Percentiles rank a stretch among this genome's conserved stretches.
phyloP scores from a whole-genome alignment of 495 filamentous ascomycete genomes.

The Talaromyces wortmannii region DNA sequence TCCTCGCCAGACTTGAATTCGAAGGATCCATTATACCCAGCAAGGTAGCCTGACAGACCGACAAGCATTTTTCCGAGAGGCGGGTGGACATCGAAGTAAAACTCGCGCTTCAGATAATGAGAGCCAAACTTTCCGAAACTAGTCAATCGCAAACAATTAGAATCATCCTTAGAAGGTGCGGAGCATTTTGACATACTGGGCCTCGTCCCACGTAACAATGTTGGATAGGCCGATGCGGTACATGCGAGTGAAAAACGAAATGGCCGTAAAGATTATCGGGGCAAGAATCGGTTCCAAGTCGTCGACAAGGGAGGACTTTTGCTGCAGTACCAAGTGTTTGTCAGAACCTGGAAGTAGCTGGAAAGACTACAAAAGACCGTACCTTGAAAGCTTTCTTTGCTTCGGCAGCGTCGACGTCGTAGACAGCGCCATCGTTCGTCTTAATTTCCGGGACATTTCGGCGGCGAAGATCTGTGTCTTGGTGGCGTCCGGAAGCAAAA shows the following conservation, averaged over 20 bases:
- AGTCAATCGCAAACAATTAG: constrained; percentile 16
- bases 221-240: constrained; percentile 92
- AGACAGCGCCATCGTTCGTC: constrained; percentile 24
- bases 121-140: constrained; percentile 99
- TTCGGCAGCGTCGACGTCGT: constrained; percentile 29
- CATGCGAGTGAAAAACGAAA: constrained; percentile 90
- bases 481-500: constrained; percentile 60
- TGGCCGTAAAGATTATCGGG: constrained; percentile 77
- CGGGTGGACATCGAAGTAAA: constrained; percentile 99
- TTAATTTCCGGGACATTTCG: constrained; percentile 61
- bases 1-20: constrained; percentile 98
- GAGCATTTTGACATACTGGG: constrained; percentile 58
- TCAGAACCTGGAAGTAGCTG: background rate
- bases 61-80: constrained; percentile 98
- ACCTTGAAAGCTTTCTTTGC: constrained; percentile 52
- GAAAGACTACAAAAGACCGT: constrained; percentile 1
- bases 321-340: constrained; percentile 11
- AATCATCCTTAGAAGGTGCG: background rate
- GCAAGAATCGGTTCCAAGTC: constrained; percentile 83
- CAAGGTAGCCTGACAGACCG: constrained; percentile 88
- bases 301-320: constrained; percentile 51
- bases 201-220: constrained; percentile 99
- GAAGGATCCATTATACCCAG: constrained; percentile 98
- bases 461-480: constrained; percentile 61
- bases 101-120: constrained; percentile 96